Base-by-base conservation (phyloP, 2,329 filamentous ascomycete genomes). In the Endoconidiophora laricicola region DNA sequence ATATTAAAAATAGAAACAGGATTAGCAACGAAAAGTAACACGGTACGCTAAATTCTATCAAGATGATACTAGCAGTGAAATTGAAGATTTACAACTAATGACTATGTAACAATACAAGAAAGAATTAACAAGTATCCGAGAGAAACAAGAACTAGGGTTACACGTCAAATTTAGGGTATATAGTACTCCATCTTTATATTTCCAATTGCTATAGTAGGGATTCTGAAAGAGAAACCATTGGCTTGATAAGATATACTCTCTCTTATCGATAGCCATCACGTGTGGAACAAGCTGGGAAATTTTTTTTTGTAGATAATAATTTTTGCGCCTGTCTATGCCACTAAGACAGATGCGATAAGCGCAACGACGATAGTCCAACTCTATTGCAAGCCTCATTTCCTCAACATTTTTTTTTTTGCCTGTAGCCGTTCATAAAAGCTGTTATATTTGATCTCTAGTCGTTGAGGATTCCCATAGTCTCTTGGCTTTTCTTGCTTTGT, bases 191-290 rank as follows among this genome's bases (percentile, higher is more conserved):
- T 12, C 29, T 9, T 33, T 9, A 29, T 29, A 29, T 3, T 10
- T 6, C 26, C 12, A 29, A 29, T 10, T 29, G 12, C 26, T 29
- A 33, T 33, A 44, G n/a, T 7, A 52, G 29, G 50, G 42, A 26
- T 45, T n/a, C 6, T 2, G 43, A 52, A 52, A 20, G 46, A 49
- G 37, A 9, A 6, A 37, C 20, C 23, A 49, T 52, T 52, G 46
- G 46, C 24, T 39, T 33, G 52, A 50, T 50, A 50, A 49, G 46
- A 14, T 4, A 29, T 18, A 3, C 3, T n/a, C 9, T n/a, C 18
- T 36, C 33, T 53, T 53, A 53, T 53, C 47, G 52, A 53, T 53
- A 50, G 47, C 33, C 23, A 47, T 53, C 47, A 50, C 44, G 52
- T 50, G 52, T 53, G 44, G 47, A 44, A 49, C 43, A 10, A 36